Conservation (phyloP, 2,329 filamentous ascomycete genomes). For the Onygenales sp. region DNA sequence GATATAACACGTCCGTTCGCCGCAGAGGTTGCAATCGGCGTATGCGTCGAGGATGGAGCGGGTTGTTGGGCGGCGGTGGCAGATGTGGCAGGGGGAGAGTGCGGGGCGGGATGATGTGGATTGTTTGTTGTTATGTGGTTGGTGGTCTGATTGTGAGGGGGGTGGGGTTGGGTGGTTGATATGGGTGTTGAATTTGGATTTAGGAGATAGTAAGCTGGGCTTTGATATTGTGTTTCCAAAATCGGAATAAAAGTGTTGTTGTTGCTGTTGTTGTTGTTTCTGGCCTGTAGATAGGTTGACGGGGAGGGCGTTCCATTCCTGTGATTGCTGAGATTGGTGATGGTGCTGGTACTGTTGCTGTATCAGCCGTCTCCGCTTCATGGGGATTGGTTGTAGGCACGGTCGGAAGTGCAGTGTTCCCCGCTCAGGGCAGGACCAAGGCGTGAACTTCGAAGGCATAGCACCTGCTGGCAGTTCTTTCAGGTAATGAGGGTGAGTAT, state of each 20-base stretch:
- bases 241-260: no score
- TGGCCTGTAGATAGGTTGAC: neutral
- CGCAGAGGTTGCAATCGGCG: constrained; percentile 31
- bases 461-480: constrained; percentile 2
- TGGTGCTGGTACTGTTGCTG: constrained; percentile 9
- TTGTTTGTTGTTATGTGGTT: no score
- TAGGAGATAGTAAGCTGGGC: neutral
- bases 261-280: neutral
- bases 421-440: neutral
- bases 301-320: neutral
- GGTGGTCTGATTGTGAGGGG: neutral
- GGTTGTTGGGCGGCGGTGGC: constrained; percentile 32
- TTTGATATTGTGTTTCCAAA: neutral
- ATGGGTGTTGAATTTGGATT: neutral
- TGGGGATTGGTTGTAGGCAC: neutral
- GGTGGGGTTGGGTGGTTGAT: neutral
- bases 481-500: constrained; percentile 10
- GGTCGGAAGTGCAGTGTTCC: neutral
- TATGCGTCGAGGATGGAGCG: constrained; percentile 31
- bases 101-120: neutral
- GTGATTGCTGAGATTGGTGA: constrained; percentile 11
- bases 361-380: constrained; percentile 6
- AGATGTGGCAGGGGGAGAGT: constrained; percentile 33
- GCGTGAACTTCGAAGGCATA: neutral
- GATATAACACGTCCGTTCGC: constrained; percentile 31